Evolutionary conservation across 2,329 filamentous ascomycete genomes (phyloP), one percentile per base, ranked within the genome.

Genomic region (Diaporthe ampelina): DNA sequence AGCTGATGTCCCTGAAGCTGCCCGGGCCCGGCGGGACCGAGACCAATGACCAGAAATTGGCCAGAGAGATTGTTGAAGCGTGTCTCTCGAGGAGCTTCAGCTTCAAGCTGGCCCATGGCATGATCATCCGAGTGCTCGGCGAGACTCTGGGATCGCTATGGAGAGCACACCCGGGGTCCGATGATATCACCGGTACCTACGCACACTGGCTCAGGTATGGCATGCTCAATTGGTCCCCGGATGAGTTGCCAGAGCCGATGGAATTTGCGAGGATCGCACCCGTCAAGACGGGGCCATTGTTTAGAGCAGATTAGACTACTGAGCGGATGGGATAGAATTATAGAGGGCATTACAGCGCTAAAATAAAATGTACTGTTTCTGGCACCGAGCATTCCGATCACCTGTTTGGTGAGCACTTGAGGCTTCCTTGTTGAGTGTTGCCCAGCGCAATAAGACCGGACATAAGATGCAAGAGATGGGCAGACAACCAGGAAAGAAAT

Each of bases 51-150:
- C 89, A 91, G 79, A 81, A 77, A 29, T 76, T 82, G 56, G 89
- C 89, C 0, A 82, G 87, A 43, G 81, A 85, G 75, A 87, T 91
- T 68, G 87, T 91, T 0, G 86, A 90, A 78, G 83, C 77, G 0
- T 88, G 86, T 74, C 79, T 91, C n/a, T 78, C 76, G 19, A 82
- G 79, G 74, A 89, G 88, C 76, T 91, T 88, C 78, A 86, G 85
- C 1, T 87, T 91, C 79, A 91, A 91, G 80, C 79, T 91, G 10
- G 87, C 88, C 0, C 88, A 90, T 76, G 88, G 88, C 0, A 77
- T 90, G 32, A 90, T 90, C 32, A 61, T 90, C 11, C 82, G 84
- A 48, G 84, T 90, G 0, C 80, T 85, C 35, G 85, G 86, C 1
- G 81, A 85, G 24, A 90, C 89, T 0, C 79, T 91, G 15, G 88